These are phyloP conservation scores for Yamadazyma tumulicola DNA, from an alignment of 805 yeast species.

Conservation along the genomic window DNA sequence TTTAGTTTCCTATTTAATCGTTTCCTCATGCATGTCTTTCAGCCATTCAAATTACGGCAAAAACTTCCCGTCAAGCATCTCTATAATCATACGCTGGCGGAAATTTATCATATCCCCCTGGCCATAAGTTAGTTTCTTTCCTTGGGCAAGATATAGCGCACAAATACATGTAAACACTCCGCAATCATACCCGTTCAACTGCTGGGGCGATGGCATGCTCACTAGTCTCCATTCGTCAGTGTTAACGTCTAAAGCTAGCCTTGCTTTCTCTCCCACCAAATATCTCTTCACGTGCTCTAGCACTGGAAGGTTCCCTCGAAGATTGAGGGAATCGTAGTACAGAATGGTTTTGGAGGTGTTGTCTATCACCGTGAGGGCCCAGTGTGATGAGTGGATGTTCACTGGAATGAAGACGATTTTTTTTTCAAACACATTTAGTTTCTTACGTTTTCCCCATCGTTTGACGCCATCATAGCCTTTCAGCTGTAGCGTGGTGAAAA, in stretches of 20 bases:
- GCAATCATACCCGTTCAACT: slow-evolving; percentile 88
- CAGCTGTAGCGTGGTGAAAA: slow-evolving; percentile 64
- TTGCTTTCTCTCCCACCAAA: slow-evolving; percentile 63
- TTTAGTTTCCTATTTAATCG: no score
- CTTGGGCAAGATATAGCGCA: slow-evolving; percentile 58
- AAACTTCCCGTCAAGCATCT: slow-evolving; percentile 42
- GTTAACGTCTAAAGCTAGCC: slow-evolving; percentile 26
- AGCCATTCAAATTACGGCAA: no score
- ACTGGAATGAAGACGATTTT: slow-evolving; percentile 78
- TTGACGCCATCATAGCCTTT: slow-evolving; percentile 64
- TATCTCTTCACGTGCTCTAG: slow-evolving; percentile 54
- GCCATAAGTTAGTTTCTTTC: slow-evolving; percentile 47
- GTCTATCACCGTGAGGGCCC: slow-evolving; percentile 86
- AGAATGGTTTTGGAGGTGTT: slow-evolving; percentile 53
- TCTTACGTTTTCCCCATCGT: slow-evolving; percentile 26
- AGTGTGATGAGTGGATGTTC: slow-evolving; percentile 79
- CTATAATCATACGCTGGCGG: slow-evolving; percentile 67
- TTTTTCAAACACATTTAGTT: slow-evolving; percentile 50
- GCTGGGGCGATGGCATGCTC: slow-evolving; percentile 62
- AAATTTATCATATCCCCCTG: slow-evolving; percentile 68
- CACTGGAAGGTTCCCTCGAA: slow-evolving; percentile 41
- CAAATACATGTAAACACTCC: slow-evolving; percentile 90
- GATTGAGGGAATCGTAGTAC: slow-evolving; percentile 71
- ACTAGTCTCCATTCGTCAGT: slow-evolving; percentile 20
- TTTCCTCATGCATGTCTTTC: no score